phyloP scores from a whole-genome alignment of 139 green algal genomes.

The Coccomyxa sp. region DNA sequence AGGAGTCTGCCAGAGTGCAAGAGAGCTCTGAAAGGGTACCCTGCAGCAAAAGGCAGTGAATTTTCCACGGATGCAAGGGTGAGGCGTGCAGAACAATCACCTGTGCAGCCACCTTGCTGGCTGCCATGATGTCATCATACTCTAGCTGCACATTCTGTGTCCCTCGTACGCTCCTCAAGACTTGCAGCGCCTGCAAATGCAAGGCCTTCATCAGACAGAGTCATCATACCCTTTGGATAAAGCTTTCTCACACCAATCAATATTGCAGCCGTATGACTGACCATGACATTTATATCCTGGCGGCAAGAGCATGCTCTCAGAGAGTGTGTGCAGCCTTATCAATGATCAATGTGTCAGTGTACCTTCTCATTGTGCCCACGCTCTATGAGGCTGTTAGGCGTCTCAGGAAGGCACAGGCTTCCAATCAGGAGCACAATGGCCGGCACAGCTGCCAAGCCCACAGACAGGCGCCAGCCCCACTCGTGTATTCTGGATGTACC shows the following conservation, averaged over 20 bases:
- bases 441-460: constrained; percentile 48
- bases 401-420: constrained; percentile 48
- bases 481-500: constrained; percentile 18
- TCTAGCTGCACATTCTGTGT: constrained; percentile 31
- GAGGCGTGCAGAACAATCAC: not conserved
- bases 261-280: too few relatives aligned
- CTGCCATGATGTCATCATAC: constrained; percentile 35
- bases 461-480: constrained; percentile 49
- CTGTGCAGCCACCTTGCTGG: not conserved
- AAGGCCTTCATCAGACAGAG: too few relatives aligned
- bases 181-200: not conserved
- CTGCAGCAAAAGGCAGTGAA: not conserved
- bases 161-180: constrained; percentile 40
- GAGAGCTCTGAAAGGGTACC: not conserved
- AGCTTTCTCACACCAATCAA: too few relatives aligned
- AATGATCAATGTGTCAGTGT: not conserved
- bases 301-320: too few relatives aligned
- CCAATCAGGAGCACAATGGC: constrained; percentile 47
- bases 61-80: not conserved
- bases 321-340: too few relatives aligned
- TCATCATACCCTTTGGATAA: too few relatives aligned
- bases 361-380: constrained; percentile 34
- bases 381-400: constrained; percentile 55
- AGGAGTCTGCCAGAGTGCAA: not conserved
- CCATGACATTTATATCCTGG: too few relatives aligned